A percentile compares a stretch with the other conserved stretches of the same genome.
These are phyloP conservation scores for Colletotrichum scovillei DNA, from an alignment of 2,329 filamentous ascomycete species.

Conservation along the genomic window DNA sequence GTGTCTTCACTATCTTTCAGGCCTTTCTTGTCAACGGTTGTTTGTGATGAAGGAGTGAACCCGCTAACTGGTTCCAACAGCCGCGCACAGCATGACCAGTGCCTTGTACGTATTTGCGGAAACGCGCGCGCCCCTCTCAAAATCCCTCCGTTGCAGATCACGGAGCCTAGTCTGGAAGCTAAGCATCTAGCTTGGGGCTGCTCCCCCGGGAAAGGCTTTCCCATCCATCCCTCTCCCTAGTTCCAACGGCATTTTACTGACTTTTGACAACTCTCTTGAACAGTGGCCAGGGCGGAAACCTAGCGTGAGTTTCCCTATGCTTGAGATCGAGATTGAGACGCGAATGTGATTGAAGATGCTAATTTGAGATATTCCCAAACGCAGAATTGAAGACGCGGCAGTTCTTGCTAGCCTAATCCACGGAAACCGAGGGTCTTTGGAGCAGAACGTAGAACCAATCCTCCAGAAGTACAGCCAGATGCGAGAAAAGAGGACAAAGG, in stretches of 20 bases:
- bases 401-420: background rate
- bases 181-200: background rate
- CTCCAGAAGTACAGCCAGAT: slow-evolving; percentile 24
- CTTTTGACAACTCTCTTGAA: background rate
- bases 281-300: background rate
- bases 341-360: background rate
- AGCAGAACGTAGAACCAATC: background rate
- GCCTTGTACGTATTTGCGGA: slow-evolving; percentile 13
- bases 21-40: background rate
- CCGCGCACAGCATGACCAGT: slow-evolving; percentile 39
- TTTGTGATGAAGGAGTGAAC: no score
- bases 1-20: background rate
- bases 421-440: background rate
- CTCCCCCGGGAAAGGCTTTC: background rate
- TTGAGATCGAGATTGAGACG: background rate
- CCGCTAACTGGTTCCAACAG: slow-evolving; percentile 15
- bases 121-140: background rate
- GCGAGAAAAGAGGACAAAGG: slow-evolving; percentile 30
- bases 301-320: background rate
- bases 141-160: slow-evolving; percentile 8
- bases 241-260: background rate
- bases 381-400: background rate
- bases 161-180: background rate
- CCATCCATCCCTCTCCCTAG: background rate
- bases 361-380: background rate